phyloP scores from a whole-genome alignment of 2,329 filamentous ascomycete species.

The Paramyrothecium sp. region DNA sequence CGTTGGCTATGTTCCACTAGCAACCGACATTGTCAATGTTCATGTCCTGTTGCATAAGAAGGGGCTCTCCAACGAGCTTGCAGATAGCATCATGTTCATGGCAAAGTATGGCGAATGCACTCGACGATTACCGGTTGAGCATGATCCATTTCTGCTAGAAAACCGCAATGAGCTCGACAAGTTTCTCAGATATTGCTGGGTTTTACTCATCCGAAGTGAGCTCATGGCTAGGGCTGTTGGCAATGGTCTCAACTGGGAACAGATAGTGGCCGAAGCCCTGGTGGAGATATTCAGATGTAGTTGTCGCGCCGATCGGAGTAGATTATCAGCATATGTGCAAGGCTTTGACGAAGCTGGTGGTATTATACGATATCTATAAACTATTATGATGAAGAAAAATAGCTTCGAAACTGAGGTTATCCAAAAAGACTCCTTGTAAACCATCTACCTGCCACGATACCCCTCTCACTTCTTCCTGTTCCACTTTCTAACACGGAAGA shows the following conservation, averaged over 20 bases:
- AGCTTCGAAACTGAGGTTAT: no score
- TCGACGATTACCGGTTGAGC: constrained; percentile 6
- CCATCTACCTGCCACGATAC: no score
- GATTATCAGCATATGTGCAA: no score
- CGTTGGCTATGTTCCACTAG: background rate
- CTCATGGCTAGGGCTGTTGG: constrained; percentile 18
- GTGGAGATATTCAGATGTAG: background rate
- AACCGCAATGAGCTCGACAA: constrained; percentile 19
- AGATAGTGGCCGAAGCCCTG: background rate
- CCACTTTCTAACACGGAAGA: constrained; percentile 52
- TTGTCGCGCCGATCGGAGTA: background rate
- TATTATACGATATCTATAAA: no score
- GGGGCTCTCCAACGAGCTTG: constrained; percentile 14
- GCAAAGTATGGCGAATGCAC: constrained; percentile 5
- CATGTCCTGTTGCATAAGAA: background rate
- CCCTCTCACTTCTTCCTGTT: constrained; percentile 1
- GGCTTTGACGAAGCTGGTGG: no score
- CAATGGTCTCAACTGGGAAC: constrained; percentile 6
- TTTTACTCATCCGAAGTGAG: constrained; percentile 19
- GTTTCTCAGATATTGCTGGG: constrained; percentile 25
- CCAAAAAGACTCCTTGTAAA: no score
- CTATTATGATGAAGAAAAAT: no score
- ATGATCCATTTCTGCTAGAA: constrained; percentile 14
- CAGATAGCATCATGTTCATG: constrained; percentile 8
- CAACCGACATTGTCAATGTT: background rate